These are phyloP conservation scores for Ananas comosus DNA, from an alignment of 176 grass and related monocot species.

Conservation along the genomic window DNA sequence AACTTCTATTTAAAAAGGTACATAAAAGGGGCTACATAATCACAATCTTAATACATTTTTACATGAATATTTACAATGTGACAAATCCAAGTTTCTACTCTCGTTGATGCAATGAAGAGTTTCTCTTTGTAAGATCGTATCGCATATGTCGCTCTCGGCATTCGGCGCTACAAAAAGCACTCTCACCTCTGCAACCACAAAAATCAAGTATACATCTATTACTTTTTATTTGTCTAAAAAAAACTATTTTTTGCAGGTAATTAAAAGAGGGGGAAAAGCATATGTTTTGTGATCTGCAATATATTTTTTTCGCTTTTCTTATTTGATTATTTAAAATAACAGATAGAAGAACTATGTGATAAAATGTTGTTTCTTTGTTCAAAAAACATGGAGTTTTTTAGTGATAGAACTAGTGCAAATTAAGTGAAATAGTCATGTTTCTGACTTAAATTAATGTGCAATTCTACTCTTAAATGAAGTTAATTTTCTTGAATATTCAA, in stretches of 20 bases:
- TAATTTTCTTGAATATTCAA: too few relatives aligned
- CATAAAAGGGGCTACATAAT: too few relatives aligned
- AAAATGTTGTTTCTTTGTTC: too few relatives aligned
- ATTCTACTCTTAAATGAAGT: too few relatives aligned
- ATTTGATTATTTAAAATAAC: too few relatives aligned
- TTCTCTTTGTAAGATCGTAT: slow-evolving; percentile 10
- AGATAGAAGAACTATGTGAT: too few relatives aligned
- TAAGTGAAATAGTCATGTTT: too few relatives aligned
- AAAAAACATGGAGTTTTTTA: too few relatives aligned
- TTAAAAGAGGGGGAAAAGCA: not conserved
- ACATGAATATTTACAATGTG: not conserved
- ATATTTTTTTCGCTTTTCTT: slow-evolving; percentile 8
- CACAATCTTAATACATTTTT: not conserved
- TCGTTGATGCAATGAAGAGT: slow-evolving; percentile 2
- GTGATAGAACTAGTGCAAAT: too few relatives aligned
- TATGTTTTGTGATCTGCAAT: not conserved
- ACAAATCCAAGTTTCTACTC: too few relatives aligned
- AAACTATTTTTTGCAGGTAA: not conserved
- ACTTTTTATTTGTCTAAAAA: not conserved
- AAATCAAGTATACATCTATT: not conserved
- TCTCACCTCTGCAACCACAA: slow-evolving; percentile 25
- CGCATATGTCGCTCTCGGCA: slow-evolving; percentile 27
- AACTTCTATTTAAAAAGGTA: too few relatives aligned
- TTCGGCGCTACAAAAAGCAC: slow-evolving; percentile 30
- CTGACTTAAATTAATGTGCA: too few relatives aligned